Evolutionary conservation across 441 rosid genomes (phyloP), one percentile per base, ranked within the genome.

Genomic region (Syzygium malaccense): DNA sequence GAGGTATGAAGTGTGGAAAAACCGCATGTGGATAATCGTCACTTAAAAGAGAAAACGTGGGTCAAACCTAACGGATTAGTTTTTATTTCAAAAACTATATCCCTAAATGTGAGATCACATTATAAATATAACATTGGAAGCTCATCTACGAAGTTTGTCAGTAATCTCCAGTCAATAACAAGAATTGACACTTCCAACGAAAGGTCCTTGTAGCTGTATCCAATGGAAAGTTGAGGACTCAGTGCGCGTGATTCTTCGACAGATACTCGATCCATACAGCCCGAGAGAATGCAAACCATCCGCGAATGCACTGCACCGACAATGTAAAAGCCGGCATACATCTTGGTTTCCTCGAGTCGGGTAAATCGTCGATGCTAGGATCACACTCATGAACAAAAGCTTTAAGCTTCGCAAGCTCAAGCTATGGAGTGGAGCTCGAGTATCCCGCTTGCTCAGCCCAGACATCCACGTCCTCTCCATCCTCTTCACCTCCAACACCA

Each of bases 391-490:
- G 64, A 58, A 58, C 64, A 26, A 11, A 56, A 58, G 30, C 64
- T 25, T 12, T 25, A 13, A 58, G 64, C 64, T 25, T 68, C 49
- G 2, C 60, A 5, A 54, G 55, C 75, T 30, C 75, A 4, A 37
- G 51, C 49, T 20, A 5, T 71, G 94, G 89, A 89, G 88, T 87
- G 86, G 92, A 93, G 85, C 92, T 93, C 91, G 93, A 86, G 91
- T 86, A 93, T 88, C 95, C 93, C 86, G 93, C 92, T 60, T 94
- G 94, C 89, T 94, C 93, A 20, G 89, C 93, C 88, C 93, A 56
- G 89, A 92, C 88, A 88, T 93, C 90, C 14, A 92, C 92, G 85
- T 91, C 92, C 88, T 93, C 95, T 48, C 90, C 93, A 68, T 87
- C 89, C 64, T 90, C 51, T 45, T 41, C 96, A 84, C 55, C 93